Conservation (phyloP, 2,329 filamentous ascomycete genomes). For the Chrysoporthe deuterocubensis region DNA sequence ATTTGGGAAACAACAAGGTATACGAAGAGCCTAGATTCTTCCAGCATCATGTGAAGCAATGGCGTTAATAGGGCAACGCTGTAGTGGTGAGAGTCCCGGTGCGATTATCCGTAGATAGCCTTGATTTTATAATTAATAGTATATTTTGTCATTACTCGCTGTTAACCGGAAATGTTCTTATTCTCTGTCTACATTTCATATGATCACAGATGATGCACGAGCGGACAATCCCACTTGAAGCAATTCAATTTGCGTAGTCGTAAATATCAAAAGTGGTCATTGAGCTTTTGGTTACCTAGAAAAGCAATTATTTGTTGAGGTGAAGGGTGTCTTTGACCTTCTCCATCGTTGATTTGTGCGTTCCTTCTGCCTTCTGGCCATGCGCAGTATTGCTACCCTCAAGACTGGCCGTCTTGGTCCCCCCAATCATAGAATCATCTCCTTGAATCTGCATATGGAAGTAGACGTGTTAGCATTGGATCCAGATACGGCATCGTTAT, state of each 20-base stretch:
- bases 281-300: neutral
- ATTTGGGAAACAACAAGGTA: no score
- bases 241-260: neutral
- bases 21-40: no score
- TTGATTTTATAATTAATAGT: no score
- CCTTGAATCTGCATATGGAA: constrained; percentile 19
- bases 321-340: constrained; percentile 27
- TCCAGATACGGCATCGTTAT: neutral
- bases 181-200: neutral
- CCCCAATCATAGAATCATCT: constrained; percentile 19
- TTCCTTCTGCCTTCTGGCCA: constrained; percentile 14
- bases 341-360: constrained; percentile 18
- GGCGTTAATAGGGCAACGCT: neutral
- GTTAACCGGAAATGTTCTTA: no score
- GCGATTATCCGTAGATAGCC: no score
- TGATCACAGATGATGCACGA: neutral
- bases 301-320: constrained; percentile 16
- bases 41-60: neutral
- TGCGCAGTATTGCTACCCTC: constrained; percentile 15
- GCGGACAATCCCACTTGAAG: neutral
- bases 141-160: no score
- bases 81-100: no score
- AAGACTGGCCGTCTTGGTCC: constrained; percentile 1
- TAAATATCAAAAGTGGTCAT: no score
- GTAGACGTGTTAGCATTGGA: neutral